A percentile compares a stretch with the other conserved stretches of the same genome.
phyloP scores from a whole-genome alignment of 2,329 filamentous ascomycete genomes.

The Metarhizium sp. region DNA sequence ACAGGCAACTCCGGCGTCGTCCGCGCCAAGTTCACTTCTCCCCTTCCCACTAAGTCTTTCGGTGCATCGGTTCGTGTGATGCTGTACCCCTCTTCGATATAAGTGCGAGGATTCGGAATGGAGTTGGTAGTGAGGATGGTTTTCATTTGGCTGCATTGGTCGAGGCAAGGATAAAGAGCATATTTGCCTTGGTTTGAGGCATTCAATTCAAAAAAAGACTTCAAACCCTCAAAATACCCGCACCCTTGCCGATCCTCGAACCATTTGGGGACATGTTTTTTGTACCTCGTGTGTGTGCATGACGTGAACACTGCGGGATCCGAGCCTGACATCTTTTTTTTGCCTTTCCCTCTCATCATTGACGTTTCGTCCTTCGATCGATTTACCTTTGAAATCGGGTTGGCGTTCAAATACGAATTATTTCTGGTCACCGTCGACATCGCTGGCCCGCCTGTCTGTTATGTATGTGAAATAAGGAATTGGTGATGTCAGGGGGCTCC shows the following conservation, averaged over 20 bases:
- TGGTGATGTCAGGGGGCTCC: neutral
- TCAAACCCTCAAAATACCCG: constrained; percentile 25
- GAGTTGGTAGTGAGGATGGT: constrained; percentile 56
- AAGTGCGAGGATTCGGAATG: constrained; percentile 46
- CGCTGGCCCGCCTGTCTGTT: neutral
- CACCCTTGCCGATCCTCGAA: neutral
- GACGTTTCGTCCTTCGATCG: neutral
- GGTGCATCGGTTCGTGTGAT: constrained; percentile 93
- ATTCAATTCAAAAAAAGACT: constrained; percentile 43
- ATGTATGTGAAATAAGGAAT: neutral
- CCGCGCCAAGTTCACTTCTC: constrained; percentile 92
- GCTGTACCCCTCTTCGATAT: constrained; percentile 98
- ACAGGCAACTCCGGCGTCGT: constrained; percentile 95
- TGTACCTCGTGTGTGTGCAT: neutral
- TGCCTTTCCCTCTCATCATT: neutral
- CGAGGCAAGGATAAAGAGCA: constrained; percentile 47
- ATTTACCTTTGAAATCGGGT: neutral
- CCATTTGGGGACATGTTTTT: neutral
- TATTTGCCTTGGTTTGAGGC: constrained; percentile 42
- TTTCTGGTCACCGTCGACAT: neutral
- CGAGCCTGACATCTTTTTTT: neutral
- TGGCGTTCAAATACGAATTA: neutral
- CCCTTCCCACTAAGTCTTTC: constrained; percentile 94
- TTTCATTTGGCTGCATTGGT: constrained; percentile 51
- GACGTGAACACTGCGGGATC: neutral